Conservation (phyloP, 164 flowering plant species). For the Vitis labrusca region DNA sequence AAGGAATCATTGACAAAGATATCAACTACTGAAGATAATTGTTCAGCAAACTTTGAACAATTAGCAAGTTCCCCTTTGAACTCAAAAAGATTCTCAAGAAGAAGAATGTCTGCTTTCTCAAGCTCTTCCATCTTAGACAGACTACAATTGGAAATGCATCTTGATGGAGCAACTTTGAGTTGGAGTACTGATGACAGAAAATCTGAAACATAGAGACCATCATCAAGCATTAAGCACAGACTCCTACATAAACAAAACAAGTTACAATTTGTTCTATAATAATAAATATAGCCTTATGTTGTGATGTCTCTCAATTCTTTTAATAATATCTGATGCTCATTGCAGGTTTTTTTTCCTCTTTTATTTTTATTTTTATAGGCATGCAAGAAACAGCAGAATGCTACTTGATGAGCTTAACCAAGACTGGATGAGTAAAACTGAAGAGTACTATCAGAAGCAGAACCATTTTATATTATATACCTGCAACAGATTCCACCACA, state of each 20-base stretch:
- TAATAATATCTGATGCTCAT: too few relatives aligned
- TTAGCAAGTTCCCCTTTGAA: conserved; percentile 67
- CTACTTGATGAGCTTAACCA: too few relatives aligned
- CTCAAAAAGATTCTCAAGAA: conserved; percentile 64
- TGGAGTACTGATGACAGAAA: conserved; percentile 59
- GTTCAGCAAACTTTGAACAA: conserved; percentile 51
- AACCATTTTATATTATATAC: conserved; percentile 25
- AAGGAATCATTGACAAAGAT: conserved; percentile 87
- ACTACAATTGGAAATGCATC: conserved; percentile 23
- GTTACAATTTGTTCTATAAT: background rate
- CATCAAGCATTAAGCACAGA: conserved; percentile 15
- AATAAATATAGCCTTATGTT: background rate
- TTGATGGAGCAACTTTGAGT: conserved; percentile 48
- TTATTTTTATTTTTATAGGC: background rate
- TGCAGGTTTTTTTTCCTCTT: background rate
- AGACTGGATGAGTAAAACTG: too few relatives aligned
- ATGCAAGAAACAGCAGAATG: background rate
- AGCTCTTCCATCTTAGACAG: conserved; percentile 25
- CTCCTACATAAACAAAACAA: conserved; percentile 1
- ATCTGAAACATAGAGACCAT: conserved; percentile 41
- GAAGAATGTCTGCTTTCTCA: conserved; percentile 41
- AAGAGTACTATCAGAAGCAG: background rate
- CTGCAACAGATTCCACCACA: conserved; percentile 50
- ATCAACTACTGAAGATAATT: conserved; percentile 64
- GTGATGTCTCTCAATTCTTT: background rate